Evolutionary conservation across 139 green algal genomes (phyloP), one percentile per base, ranked within the genome.

Genomic region (Monoraphidium neglectum): DNA sequence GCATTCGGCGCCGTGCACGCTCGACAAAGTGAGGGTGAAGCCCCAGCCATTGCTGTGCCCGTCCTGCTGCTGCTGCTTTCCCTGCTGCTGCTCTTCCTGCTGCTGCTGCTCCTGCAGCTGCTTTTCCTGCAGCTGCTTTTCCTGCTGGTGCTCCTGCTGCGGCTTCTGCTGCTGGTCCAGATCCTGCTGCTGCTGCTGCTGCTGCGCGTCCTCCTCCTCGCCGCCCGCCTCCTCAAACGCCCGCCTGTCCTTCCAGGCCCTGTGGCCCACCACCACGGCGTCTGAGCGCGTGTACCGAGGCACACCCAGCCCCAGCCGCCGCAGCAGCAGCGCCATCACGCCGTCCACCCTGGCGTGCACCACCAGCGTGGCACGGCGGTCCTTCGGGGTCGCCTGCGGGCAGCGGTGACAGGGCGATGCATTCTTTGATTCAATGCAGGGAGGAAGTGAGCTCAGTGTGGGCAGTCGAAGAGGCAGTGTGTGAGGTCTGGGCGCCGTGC

Each of bases 301-400:
- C 37, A 90, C 76, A 12, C 51, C 24, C 40, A 89, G 21, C 1
- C 61, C 73, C 30, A 92, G 77, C 68, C 70, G 37, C n/a, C 64
- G 68, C 71, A 81, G 69, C 28, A 92, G 62, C 36, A 80, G 63
- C 32, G 79, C 54, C 83, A 91, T 86, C 1, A 77, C 79, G 35
- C 78, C 30, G 32, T 88, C 83, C 36, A 83, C 79, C 10, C 66
- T 70, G 18, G 62, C 65, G 21, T 77, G 78, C 64, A 87, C 36
- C 1, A 87, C 70, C 35, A 82, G 74, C 36, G 77, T 32, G 15
- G 84, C 81, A 21, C 47, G 51, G 26, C 70, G 70, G 75, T 91
- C 87, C 65, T 90, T 91, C 18, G 86, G 86, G 35, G 92, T 97
- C 18, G 84, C 86, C 72, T 95, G 91, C 70, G 69, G 4, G 64